phyloP scores from a whole-genome alignment of 2,329 filamentous ascomycete genomes.

The Zymoseptoria tritici region DNA sequence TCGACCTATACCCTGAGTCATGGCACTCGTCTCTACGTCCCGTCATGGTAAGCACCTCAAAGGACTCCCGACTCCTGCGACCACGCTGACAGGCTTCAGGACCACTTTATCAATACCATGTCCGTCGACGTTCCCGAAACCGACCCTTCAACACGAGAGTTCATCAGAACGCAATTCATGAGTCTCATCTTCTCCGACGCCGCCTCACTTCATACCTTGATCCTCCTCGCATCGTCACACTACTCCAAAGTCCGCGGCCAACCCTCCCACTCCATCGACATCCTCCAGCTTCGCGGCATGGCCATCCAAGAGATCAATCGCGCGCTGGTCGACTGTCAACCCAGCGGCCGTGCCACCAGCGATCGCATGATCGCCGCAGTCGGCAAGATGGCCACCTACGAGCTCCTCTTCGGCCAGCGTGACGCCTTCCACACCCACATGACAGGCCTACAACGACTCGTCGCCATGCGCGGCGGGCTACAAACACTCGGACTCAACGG shows the following conservation, averaged over 20 bases:
- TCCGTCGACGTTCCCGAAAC: constrained; percentile 38
- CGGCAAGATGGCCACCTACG: constrained; percentile 47
- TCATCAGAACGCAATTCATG: constrained; percentile 35
- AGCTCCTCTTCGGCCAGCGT: constrained; percentile 43
- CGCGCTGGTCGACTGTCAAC: constrained; percentile 27
- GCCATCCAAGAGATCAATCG: constrained; percentile 40
- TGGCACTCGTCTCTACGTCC: constrained; percentile 31
- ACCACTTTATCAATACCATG: constrained; percentile 29
- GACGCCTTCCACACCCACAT: constrained; percentile 43
- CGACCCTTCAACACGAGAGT: constrained; percentile 29
- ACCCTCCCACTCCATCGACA: constrained; percentile 28
- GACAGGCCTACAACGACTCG: constrained; percentile 38
- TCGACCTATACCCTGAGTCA: constrained; percentile 31
- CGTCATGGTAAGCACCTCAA: constrained; percentile 19
- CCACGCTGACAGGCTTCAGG: constrained; percentile 15
- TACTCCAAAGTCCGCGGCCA: constrained; percentile 29
- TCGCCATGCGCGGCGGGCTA: constrained; percentile 41
- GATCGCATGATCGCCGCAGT: constrained; percentile 44
- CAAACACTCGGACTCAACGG: constrained; percentile 38
- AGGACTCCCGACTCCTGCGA: not conserved
- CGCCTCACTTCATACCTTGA: constrained; percentile 35
- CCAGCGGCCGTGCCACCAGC: constrained; percentile 23
- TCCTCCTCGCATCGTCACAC: constrained; percentile 38
- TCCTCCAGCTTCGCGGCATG: constrained; percentile 39
- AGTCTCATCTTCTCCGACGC: constrained; percentile 37